Base-by-base conservation (phyloP, 345 rosid genomes). In the Syzygium jambos region DNA sequence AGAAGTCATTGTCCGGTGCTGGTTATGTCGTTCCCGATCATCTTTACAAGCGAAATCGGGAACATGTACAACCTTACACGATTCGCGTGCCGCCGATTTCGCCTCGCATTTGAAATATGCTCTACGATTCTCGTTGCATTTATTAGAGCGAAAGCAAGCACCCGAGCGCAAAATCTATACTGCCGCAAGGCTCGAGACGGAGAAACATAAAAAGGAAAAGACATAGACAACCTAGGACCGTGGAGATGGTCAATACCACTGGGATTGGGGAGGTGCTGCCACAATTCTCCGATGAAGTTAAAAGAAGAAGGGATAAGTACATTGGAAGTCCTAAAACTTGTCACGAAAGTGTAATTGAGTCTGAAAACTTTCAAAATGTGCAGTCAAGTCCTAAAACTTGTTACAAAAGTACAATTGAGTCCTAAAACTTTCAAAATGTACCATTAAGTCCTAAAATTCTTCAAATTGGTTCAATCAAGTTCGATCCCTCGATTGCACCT, bases 291-390 rank as follows among this genome's bases (percentile, higher is more conserved):
- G 4, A 27, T 25, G 29, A 1, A 59, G 30, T 59, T 59, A 57
- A 9, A 51, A 13, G 1, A 11, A 51, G 1, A 59, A 59, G 10
- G 0, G 1, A 57, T 57, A 25, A 57, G 0, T 59, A 27, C 15
- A 25, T 43, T 41, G 43, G 5, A 41, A 41, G 3, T 41, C 4
- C 5, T 41, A 41, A 41, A 41, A 41, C 43, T 41, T 41, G 6
- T 41, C 6, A 41, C 43, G 43, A 41, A 41, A 41, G 5, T 41
- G 5, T 6, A 41, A 41, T 41, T 41, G 43, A 41, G 6, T 41
- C 43, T 6, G 0, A 41, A 41, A 41, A 41, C 43, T 41, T 41
- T 41, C 43, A 41, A 41, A 41, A 41, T 0, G 43, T 41, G 43
- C 3, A 5, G 4, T 41, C 4, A 41, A 41, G 43, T 41, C 43